Percentiles rank a stretch among this genome's conserved stretches.
phyloP scores from a whole-genome alignment of 108 stramenopile species.

The Cyclotella choctawhatcheeana region DNA sequence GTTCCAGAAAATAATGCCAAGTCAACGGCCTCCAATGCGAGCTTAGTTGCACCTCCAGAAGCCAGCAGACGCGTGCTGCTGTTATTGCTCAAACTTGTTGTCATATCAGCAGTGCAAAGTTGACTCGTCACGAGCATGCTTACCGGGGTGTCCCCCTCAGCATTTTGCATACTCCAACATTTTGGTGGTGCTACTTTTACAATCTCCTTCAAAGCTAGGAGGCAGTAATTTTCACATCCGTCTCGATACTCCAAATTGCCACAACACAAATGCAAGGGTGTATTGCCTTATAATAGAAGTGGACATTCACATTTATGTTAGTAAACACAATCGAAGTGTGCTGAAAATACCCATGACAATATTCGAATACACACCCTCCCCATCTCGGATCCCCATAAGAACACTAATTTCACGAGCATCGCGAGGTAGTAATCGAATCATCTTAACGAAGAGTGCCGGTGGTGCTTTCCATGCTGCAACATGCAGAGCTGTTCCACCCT shows the following conservation, averaged over 20 bases:
- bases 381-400: constrained; percentile 38
- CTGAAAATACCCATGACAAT: no score
- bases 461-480: constrained; percentile 61
- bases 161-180: constrained; percentile 54
- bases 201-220: constrained; percentile 51
- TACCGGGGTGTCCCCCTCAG: constrained; percentile 64
- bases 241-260: constrained; percentile 41
- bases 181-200: constrained; percentile 40
- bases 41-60: constrained; percentile 2
- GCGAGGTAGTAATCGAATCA: constrained; percentile 53
- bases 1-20: constrained; percentile 9
- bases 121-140: constrained; percentile 58
- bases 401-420: constrained; percentile 22
- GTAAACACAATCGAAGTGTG: no score
- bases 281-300: no score
- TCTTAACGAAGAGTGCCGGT: constrained; percentile 32
- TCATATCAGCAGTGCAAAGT: constrained; percentile 32
- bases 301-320: no score
- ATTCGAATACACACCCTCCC: no score
- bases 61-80: no score
- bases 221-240: constrained; percentile 7
- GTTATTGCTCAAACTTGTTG: no score
- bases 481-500: constrained; percentile 49
- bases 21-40: constrained; percentile 24
- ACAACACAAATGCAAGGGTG: constrained; percentile 61